Conservation (phyloP, 2,329 filamentous ascomycete genomes). For the Aureobasidium sp. region DNA sequence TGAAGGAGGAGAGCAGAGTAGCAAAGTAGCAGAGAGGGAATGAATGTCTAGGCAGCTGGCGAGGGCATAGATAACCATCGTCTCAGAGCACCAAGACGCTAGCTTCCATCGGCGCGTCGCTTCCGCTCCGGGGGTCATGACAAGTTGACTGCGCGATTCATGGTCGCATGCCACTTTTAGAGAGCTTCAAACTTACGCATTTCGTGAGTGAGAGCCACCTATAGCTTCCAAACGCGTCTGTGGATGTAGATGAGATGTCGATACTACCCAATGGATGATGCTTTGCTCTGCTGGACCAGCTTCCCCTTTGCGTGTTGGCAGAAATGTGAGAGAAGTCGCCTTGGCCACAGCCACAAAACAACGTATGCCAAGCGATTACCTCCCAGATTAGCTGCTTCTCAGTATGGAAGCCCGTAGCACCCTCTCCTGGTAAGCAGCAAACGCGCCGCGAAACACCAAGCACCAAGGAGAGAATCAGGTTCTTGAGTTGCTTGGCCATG, state of each 20-base stretch:
- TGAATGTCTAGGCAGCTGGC: not conserved
- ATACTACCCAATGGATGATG: not conserved
- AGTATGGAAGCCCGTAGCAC: not conserved
- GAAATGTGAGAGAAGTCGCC: not conserved
- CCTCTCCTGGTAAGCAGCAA: not conserved
- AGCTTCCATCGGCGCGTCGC: not conserved
- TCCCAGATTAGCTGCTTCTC: too few species aligned
- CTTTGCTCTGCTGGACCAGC: not conserved
- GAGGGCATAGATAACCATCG: conserved; percentile 7
- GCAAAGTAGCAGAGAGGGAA: conserved; percentile 5
- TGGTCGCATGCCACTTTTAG: not conserved
- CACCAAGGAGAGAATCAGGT: not conserved
- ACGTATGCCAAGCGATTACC: not conserved
- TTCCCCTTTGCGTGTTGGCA: not conserved
- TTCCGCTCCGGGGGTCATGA: conserved; percentile 4
- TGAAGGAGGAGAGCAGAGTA: conserved; percentile 6
- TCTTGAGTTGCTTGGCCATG: not conserved
- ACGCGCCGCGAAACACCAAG: not conserved
- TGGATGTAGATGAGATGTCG: not conserved
- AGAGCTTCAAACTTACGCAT: conserved; percentile 4
- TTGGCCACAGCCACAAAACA: not conserved
- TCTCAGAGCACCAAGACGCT: conserved; percentile 1
- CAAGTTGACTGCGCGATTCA: not conserved
- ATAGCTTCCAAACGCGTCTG: not conserved
- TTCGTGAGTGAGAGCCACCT: not conserved